A percentile compares a stretch with the other conserved stretches of the same genome.
These are phyloP conservation scores for Solanum hybrid DNA, from an alignment of 305 asterid genomes.

Conservation along the genomic window DNA sequence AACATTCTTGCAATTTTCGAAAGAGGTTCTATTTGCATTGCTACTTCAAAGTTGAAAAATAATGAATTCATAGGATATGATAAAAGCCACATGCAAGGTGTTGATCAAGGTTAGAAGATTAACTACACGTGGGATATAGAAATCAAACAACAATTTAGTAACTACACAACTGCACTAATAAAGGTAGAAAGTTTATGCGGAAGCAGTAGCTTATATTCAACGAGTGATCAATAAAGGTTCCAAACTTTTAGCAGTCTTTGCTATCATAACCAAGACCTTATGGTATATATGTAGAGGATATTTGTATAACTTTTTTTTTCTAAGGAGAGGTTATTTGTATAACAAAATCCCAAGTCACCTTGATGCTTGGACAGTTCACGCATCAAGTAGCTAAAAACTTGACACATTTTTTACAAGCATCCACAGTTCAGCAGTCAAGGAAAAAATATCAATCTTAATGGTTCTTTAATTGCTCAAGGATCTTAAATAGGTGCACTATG, in stretches of 20 bases:
- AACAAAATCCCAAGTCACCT: neutral
- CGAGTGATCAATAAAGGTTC: neutral
- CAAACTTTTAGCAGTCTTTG: neutral
- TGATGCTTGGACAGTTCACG: neutral
- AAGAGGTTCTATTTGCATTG: neutral
- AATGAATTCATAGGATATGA: neutral
- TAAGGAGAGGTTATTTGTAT: neutral
- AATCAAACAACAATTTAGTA: neutral
- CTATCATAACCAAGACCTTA: neutral
- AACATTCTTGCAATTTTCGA: neutral
- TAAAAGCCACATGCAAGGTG: neutral
- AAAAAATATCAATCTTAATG: neutral
- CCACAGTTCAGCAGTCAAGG: neutral
- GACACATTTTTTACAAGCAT: neutral
- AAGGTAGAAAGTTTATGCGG: neutral
- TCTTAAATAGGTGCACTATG: neutral
- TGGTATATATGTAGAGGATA: neutral
- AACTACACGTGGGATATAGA: neutral
- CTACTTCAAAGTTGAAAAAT: neutral
- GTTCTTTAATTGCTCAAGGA: neutral
- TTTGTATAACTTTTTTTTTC: neutral
- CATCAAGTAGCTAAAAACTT: neutral
- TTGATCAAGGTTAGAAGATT: neutral
- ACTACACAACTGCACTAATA: neutral
- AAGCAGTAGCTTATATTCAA: neutral